Percentiles rank a stretch among this genome's conserved stretches.
These are phyloP conservation scores for Xylaria sp. DNA, from an alignment of 2,329 filamentous ascomycete species.

Conservation along the genomic window DNA sequence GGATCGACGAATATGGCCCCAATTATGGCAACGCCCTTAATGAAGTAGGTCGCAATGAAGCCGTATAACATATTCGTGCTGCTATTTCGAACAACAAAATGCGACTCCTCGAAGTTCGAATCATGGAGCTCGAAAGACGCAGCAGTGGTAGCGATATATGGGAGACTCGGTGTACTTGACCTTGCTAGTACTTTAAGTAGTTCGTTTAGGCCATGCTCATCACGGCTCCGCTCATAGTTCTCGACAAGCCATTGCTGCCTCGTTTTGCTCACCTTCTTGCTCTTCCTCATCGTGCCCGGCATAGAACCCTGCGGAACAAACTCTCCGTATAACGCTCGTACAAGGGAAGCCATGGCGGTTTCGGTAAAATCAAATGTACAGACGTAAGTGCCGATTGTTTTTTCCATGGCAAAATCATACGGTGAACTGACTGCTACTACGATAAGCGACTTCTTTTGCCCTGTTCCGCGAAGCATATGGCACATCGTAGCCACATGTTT, in stretches of 20 bases:
- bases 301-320: constrained; percentile 68
- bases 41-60: constrained; percentile 90
- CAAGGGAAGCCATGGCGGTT: constrained; percentile 84
- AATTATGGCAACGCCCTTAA: constrained; percentile 77
- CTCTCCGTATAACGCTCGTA: constrained; percentile 86
- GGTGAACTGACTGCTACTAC: constrained; percentile 95
- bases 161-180: constrained; percentile 72
- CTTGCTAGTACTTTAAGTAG: constrained; percentile 78
- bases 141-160: constrained; percentile 77
- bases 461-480: constrained; percentile 79
- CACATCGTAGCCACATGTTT: constrained; percentile 98
- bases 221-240: constrained; percentile 82
- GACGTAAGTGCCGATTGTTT: constrained; percentile 88
- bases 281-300: constrained; percentile 83
- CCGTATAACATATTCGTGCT: constrained; percentile 92
- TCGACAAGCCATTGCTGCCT: constrained; percentile 96
- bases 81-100: constrained; percentile 94
- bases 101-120: constrained; percentile 78
- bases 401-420: constrained; percentile 96
- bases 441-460: constrained; percentile 88
- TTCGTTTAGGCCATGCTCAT: constrained; percentile 77
- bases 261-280: constrained; percentile 87
- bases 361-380: constrained; percentile 98
- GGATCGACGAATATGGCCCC: constrained; percentile 93
- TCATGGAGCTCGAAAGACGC: constrained; percentile 80